Evolutionary conservation across 495 filamentous ascomycete genomes (phyloP), one percentile per base, ranked within the genome.

Genomic region (Daldinia grandis): DNA sequence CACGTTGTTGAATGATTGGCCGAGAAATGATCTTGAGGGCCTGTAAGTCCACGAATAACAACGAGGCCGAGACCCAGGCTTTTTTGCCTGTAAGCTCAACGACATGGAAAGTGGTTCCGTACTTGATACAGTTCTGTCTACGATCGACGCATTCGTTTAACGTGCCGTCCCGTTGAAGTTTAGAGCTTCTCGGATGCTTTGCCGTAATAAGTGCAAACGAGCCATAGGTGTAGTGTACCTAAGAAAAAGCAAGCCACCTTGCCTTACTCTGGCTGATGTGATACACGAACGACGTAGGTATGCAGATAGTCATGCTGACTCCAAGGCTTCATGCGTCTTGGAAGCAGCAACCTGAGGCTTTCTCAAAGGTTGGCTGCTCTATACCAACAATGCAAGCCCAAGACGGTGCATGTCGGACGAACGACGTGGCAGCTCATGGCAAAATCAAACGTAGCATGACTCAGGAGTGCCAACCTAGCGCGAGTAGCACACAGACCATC

Each of bases 1-100:
- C 75, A 77, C 75, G 75, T 77, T 77, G 64, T 57, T 55, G 33
- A 68, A 72, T 72, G 75, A 77, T 77, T 77, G 75, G 75, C 28
- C 44, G 27, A 69, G 49, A 71, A 65, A 35, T 30, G 58, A 76
- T 69, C 53, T 61, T 40, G 62, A 68, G 55, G 55, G 55, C 54
- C 24, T 54, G 62, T 42, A 50, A 49, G 37, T 55, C 60, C 24
- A 62, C 62, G 49, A 70, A 73, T 62, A 37, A 27, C 24, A 65
- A 62, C 28, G 55, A 27, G 61, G 61, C 66, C 55, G 64, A 69
- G 60, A 74, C 59, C 53, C 62, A 50, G 49, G 1, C 40, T 4
- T 30, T 63, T 60, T 60, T 64, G 54, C 44, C 54, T 60, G 54
- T 61, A 59, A 64, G 55, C 56, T 49, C 1, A 58, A 58, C 56